Evolutionary conservation across 805 yeast genomes (phyloP).

Genomic region (Komagataella pseudopastoris): DNA sequence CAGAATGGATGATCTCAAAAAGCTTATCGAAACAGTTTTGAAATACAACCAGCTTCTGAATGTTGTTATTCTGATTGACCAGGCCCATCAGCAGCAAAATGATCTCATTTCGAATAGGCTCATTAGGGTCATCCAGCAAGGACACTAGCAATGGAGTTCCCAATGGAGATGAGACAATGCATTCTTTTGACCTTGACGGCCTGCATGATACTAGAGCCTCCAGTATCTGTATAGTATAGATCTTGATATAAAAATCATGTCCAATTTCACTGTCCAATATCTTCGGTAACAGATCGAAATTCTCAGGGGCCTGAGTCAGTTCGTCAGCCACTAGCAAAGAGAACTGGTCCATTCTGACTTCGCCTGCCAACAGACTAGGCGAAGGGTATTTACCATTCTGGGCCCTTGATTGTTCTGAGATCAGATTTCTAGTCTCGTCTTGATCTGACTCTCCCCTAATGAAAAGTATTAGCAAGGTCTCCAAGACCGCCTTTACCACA

Average conservation of each 20-base stretch:
- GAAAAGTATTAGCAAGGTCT: conserved; percentile 72
- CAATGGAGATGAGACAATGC: conserved; percentile 58
- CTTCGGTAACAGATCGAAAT: conserved; percentile 33
- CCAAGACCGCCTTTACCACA: conserved; percentile 67
- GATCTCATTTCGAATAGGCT: conserved; percentile 83
- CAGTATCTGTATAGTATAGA: conserved; percentile 73
- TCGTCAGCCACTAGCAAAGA: conserved; percentile 95
- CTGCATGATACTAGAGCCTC: conserved; percentile 77
- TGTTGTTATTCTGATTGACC: conserved; percentile 68
- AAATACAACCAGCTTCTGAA: conserved; percentile 88
- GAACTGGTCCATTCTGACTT: conserved; percentile 59
- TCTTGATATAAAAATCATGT: conserved; percentile 59
- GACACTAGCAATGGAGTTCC: conserved; percentile 67
- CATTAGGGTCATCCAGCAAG: conserved; percentile 50
- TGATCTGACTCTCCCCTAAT: conserved; percentile 50
- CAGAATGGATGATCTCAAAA: conserved; percentile 69
- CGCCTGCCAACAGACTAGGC: conserved; percentile 45
- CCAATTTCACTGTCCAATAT: conserved; percentile 26
- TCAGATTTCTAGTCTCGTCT: conserved; percentile 54
- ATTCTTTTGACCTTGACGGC: conserved; percentile 58
- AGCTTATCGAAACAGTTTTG: conserved; percentile 81
- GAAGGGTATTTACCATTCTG: conserved; percentile 74
- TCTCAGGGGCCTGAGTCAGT: conserved; percentile 49
- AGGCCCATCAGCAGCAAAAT: conserved; percentile 73
- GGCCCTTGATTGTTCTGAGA: conserved; percentile 58